Conservation (phyloP, 2,329 filamentous ascomycete species). For the Phoma herbarum region DNA sequence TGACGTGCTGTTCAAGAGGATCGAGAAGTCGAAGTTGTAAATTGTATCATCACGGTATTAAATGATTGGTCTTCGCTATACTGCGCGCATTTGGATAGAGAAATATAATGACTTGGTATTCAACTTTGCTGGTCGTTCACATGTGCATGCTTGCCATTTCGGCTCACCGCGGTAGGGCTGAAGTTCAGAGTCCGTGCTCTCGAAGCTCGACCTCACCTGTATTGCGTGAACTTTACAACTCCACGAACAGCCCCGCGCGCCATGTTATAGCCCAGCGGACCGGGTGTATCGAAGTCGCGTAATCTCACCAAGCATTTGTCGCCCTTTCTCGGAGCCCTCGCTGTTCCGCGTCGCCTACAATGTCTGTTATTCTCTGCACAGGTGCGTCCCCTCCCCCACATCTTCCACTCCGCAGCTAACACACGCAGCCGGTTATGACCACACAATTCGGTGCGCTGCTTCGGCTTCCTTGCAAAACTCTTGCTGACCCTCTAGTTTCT, state of each 20-base stretch:
- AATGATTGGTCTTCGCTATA: neutral
- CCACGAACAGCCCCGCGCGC: neutral
- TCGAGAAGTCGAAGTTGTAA: conserved; percentile 65
- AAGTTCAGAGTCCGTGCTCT: conserved; percentile 14
- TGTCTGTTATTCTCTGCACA: conserved; percentile 74
- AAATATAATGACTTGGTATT: conserved; percentile 1
- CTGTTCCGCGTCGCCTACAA: conserved; percentile 40
- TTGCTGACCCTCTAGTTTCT: conserved; percentile 71
- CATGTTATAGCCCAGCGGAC: conserved; percentile 6
- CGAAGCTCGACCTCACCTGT: conserved; percentile 18
- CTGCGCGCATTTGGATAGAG: conserved; percentile 9
- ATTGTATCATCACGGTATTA: neutral
- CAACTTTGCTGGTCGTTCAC: neutral
- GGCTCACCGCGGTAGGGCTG: conserved; percentile 30
- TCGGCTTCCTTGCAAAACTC: neutral
- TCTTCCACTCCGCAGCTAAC: conserved; percentile 32
- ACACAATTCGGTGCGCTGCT: conserved; percentile 72
- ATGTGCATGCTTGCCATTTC: conserved; percentile 6
- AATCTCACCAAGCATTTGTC: neutral
- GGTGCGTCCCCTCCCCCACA: conserved; percentile 57
- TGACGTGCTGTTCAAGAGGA: conserved; percentile 68
- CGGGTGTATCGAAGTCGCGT: conserved; percentile 16
- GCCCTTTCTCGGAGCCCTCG: neutral
- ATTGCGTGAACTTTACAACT: neutral
- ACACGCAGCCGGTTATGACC: conserved; percentile 72